Base-by-base conservation (phyloP, 129 eudicot species). In the Silybum marianum region DNA sequence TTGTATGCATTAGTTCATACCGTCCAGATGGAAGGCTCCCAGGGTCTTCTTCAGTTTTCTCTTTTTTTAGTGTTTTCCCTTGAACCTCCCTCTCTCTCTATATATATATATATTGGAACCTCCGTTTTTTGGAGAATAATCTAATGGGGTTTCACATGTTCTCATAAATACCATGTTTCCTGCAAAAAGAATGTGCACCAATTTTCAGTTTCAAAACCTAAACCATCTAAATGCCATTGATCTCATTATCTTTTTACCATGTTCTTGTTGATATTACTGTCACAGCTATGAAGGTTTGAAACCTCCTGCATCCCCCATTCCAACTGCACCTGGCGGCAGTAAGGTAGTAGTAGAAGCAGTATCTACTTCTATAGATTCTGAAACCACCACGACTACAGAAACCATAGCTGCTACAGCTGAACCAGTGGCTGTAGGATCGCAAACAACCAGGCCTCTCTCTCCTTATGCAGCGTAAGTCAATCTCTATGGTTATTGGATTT, bases 261-360 rank as follows among this genome's bases (percentile, higher is more conserved):
- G 34, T 30, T 26, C 32, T 12, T 84, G 73, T 51, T 83, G 40
- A 62, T 54, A 6, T 78, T 72, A 26, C 40, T 51, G 51, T 54
- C 54, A 22, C 88, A 92, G 95, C 24, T 93, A 93, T 73, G 98
- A 88, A 69, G 95, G 91, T 79, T 75, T 91, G 83, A 93, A 91
- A 81, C 95, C 98, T 78, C 98, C 98, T 7, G 80, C 74, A 24
- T 93, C 98, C 25, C 97, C 98, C 2, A 81, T 46, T 83, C 97
- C 97, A 25, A 83, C 83, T 18, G 77, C 90, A 46, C 89, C 94
- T 73, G 85, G 88, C 73, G 82, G 84, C 73, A 74, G 69, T 60
- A 89, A 86, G 84, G 81, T 21, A 69, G 73, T 54, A 51, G 73
- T 68, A 36, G 85, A 77, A 80, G 83, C 81, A 40, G 76, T 25